Evolutionary conservation across 2,329 filamentous ascomycete genomes (phyloP), one percentile per base, ranked within the genome.

Genomic region (Leptographium flavum): DNA sequence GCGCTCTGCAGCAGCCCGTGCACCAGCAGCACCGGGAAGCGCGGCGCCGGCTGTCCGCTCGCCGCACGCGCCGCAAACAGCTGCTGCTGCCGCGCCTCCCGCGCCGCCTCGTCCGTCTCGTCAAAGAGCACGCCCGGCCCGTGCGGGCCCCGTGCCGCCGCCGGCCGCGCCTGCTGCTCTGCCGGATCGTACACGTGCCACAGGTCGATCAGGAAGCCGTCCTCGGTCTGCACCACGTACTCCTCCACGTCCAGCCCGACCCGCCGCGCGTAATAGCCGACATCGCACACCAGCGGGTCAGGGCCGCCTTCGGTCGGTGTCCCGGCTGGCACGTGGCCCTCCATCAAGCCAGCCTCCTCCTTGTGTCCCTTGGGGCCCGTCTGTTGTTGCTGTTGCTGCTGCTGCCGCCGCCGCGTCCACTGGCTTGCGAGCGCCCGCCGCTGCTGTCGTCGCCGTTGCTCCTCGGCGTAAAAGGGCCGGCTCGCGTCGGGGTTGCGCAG

Each of bases 151-250:
- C 74, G 68, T 31, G 77, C 65, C 1, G 68, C 60, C 1, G 67
- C 58, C 0, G 66, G 56, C 5, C 72, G 60, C 2, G 71, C 69
- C 0, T 65, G 68, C 56, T 87, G 81, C 48, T 90, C 82, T 41
- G 71, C 74, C 0, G 90, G 90, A 51, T 94, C 82, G 59, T 85
- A 94, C 23, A 95, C 71, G 59, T 95, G 90, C 81, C 85, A 94
- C 1, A 95, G 69, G 21, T 83, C 78, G 50, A 95, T 83, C 39
- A 95, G 76, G 58, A 94, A 95, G 1, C 88, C 88, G 56, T 96
- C 90, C 59, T 95, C 88, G 0, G 90, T 95, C 60, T 94, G 82
- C 0, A 95, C 87, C 42, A 84, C 71, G 55, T 87, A 85, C 10
- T 74, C 74, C 57, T 95, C 88, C 22, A 87, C 76, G 49, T 95